These are phyloP conservation scores for Cutaneotrichosporon arboriforme DNA, from an alignment of 1,284 basidiomycete genomes.

Conservation along the genomic window DNA sequence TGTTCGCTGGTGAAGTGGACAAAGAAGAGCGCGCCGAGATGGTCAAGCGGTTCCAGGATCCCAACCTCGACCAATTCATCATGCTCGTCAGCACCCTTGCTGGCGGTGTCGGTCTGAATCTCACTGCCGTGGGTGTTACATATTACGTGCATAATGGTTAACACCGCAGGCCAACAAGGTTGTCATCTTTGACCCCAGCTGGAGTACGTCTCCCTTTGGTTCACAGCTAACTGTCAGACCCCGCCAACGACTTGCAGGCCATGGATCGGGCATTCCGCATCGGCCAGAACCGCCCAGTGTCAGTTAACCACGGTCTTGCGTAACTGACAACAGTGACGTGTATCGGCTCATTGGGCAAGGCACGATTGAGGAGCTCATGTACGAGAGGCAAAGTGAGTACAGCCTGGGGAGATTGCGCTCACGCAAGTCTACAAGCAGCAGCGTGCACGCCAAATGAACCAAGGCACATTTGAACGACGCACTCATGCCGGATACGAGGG, in stretches of 20 bases:
- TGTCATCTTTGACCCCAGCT: constrained; percentile 49
- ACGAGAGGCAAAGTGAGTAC: constrained; percentile 47
- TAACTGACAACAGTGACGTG: constrained; percentile 40
- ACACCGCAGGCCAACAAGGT: constrained; percentile 47
- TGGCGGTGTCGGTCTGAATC: constrained; percentile 42
- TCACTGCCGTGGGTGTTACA: constrained; percentile 36
- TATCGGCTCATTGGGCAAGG: constrained; percentile 53
- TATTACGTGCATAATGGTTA: not conserved
- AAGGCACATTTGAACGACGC: constrained; percentile 43
- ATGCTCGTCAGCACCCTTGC: constrained; percentile 46
- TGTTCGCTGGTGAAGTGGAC: constrained; percentile 49
- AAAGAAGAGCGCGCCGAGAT: constrained; percentile 45
- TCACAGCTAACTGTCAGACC: constrained; percentile 26
- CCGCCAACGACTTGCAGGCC: constrained; percentile 48
- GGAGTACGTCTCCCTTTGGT: constrained; percentile 33
- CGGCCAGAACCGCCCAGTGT: constrained; percentile 53
- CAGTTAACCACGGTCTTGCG: constrained; percentile 3
- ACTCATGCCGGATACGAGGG: constrained; percentile 40
- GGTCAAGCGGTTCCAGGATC: constrained; percentile 51
- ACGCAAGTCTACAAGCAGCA: constrained; percentile 42
- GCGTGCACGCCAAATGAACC: constrained; percentile 38
- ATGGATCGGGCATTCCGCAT: constrained; percentile 53
- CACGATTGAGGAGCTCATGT: constrained; percentile 51
- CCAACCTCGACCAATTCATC: constrained; percentile 40
- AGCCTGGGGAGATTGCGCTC: not conserved